Conservation (phyloP, 192 early-diverging fungal genomes). For the Podila horticola region DNA sequence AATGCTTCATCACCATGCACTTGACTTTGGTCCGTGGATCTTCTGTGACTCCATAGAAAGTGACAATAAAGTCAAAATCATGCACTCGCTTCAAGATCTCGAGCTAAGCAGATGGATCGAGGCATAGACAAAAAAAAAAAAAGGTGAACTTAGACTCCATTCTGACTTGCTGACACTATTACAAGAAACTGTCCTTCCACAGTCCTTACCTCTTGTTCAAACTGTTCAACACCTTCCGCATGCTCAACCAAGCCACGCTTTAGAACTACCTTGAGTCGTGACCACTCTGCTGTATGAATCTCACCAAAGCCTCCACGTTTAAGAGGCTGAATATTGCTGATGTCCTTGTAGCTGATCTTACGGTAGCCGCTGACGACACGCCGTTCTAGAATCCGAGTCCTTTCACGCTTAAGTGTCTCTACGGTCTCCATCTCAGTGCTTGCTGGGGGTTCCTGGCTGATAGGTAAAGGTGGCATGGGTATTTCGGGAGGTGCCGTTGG, state of each 20-base stretch:
- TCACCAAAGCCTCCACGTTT: slow-evolving; percentile 49
- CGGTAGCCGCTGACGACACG: slow-evolving; percentile 30
- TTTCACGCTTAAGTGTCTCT: slow-evolving; percentile 44
- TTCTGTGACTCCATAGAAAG: slow-evolving; percentile 38
- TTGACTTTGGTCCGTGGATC: slow-evolving; percentile 25
- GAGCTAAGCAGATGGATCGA: slow-evolving; percentile 3
- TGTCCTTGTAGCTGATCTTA: slow-evolving; percentile 25
- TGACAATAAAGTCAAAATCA: slow-evolving; percentile 48
- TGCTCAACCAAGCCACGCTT: slow-evolving; percentile 33
- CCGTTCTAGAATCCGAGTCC: slow-evolving; percentile 32
- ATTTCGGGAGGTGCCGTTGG: neutral
- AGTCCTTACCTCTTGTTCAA: slow-evolving; percentile 42
- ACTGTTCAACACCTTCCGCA: slow-evolving; percentile 37
- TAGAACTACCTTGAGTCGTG: slow-evolving; percentile 30
- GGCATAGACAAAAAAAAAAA: neutral
- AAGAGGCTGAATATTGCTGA: slow-evolving; percentile 32
- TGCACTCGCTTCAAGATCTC: slow-evolving; percentile 49
- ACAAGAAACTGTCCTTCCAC: neutral
- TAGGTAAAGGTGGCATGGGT: neutral
- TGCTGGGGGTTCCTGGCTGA: neutral
- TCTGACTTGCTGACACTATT: neutral
- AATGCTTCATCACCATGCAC: slow-evolving; percentile 50
- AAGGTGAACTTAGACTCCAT: neutral
- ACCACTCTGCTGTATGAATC: slow-evolving; percentile 48
- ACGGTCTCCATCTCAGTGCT: slow-evolving; percentile 29